Evolutionary conservation across 148 eudicot genomes (phyloP).

Genomic region (Heliosperma pusillum): DNA sequence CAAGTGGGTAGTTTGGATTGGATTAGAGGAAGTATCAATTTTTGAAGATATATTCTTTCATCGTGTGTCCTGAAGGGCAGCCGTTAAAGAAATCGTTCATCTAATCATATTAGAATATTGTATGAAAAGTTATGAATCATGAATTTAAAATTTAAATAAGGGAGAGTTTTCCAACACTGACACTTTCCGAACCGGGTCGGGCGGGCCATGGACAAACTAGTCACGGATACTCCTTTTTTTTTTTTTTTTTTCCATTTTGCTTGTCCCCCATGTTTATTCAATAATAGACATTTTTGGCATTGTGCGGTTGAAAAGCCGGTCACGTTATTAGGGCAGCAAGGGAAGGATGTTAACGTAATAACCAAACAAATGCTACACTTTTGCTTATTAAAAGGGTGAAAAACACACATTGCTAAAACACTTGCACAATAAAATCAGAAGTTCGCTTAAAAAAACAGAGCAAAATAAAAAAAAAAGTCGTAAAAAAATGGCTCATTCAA

Average conservation of each 20-base stretch:
- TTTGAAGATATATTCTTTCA: too few species aligned
- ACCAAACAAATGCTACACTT: background rate
- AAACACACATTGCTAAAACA: background rate
- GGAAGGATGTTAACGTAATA: constrained; percentile 8
- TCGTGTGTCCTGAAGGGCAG: too few species aligned
- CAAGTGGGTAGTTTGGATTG: too few species aligned
- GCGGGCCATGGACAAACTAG: too few species aligned
- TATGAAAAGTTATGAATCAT: background rate
- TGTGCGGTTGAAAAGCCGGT: constrained; percentile 15
- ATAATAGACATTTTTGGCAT: background rate
- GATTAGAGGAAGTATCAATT: too few species aligned
- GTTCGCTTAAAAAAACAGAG: background rate
- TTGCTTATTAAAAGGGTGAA: background rate
- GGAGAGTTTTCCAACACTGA: too few species aligned
- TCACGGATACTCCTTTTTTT: too few species aligned
- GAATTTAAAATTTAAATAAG: too few species aligned
- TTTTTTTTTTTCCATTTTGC: too few species aligned
- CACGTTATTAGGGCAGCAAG: constrained; percentile 19
- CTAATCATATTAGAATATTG: background rate
- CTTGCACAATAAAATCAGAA: background rate
- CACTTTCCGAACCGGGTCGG: too few species aligned
- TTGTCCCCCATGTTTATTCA: background rate
- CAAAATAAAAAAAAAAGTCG: background rate
- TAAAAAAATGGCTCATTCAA: constrained; percentile 13
- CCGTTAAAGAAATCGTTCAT: too few species aligned